Percentiles rank a stretch among this genome's conserved stretches.
phyloP scores from a whole-genome alignment of 2,329 filamentous ascomycete species.

The Penicillium glabrum region DNA sequence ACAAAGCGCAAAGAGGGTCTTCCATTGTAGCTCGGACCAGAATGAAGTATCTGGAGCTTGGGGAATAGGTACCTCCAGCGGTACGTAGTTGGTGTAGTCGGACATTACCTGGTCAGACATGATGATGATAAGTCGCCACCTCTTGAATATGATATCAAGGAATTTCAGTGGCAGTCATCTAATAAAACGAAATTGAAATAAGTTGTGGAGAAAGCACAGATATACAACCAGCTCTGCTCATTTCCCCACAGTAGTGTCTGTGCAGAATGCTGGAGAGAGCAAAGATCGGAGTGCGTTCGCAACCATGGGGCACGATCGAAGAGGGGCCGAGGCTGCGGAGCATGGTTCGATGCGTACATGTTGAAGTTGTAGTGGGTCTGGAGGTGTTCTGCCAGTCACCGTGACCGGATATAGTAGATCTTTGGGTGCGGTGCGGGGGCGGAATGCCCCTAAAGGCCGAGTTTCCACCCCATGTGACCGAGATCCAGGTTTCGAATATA shows the following conservation, averaged over 20 bases:
- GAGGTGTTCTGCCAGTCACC: background rate
- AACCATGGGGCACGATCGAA: background rate
- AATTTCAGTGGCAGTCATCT: background rate
- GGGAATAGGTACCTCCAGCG: constrained; percentile 47
- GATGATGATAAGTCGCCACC: background rate
- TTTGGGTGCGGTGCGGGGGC: background rate
- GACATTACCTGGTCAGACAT: constrained; percentile 22
- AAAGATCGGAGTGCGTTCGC: background rate
- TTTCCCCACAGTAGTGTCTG: background rate
- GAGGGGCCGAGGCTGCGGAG: constrained; percentile 2
- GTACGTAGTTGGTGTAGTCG: constrained; percentile 26
- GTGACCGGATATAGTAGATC: background rate
- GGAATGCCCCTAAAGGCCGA: background rate
- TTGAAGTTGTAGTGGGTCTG: background rate
- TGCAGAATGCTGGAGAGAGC: background rate
- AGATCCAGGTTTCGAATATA: background rate
- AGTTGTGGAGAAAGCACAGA: background rate
- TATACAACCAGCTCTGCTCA: background rate
- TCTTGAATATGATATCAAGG: background rate
- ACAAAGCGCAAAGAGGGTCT: constrained; percentile 56
- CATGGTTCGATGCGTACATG: background rate
- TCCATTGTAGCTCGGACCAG: constrained; percentile 59
- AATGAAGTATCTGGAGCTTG: constrained; percentile 49
- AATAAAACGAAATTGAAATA: background rate
- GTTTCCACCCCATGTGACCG: background rate